phyloP scores from a whole-genome alignment of 768 basidiomycete species.

The Candolleomyces eurysporus region DNA sequence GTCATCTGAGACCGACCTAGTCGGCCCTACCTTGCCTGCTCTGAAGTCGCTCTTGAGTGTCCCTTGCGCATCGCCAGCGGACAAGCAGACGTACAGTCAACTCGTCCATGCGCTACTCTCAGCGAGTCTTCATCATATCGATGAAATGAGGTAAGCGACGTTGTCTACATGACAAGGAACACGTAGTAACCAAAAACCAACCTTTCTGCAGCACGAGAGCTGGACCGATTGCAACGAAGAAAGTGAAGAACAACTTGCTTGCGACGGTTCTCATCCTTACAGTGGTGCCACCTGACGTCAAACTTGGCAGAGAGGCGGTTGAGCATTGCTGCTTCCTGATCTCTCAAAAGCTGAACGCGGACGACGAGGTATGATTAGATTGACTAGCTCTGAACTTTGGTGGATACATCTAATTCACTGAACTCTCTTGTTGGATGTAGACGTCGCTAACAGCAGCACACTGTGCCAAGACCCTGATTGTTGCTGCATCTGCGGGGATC shows the following conservation, averaged over 20 bases:
- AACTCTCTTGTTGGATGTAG: conserved; percentile 34
- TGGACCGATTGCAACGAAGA: conserved; percentile 72
- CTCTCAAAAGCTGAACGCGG: conserved; percentile 72
- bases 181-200: conserved; percentile 1
- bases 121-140: conserved; percentile 79
- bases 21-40: conserved; percentile 75
- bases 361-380: conserved; percentile 55
- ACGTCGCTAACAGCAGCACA: conserved; percentile 83
- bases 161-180: not conserved
- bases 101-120: conserved; percentile 83
- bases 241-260: conserved; percentile 88
- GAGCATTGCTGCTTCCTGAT: conserved; percentile 87
- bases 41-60: conserved; percentile 73
- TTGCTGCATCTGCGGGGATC: conserved; percentile 66
- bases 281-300: conserved; percentile 61
- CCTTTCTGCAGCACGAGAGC: conserved; percentile 62
- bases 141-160: conserved; percentile 79
- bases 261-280: conserved; percentile 85
- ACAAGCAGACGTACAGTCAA: conserved; percentile 52
- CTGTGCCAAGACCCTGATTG: conserved; percentile 81
- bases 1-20: conserved; percentile 71
- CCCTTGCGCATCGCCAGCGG: conserved; percentile 38
- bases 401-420: not conserved
- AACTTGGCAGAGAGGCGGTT: conserved; percentile 69
- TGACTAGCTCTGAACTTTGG: not conserved